Evolutionary conservation across 345 rosid species (phyloP), one percentile per base, ranked within the genome.

Genomic region (Citrus cavaleriei): DNA sequence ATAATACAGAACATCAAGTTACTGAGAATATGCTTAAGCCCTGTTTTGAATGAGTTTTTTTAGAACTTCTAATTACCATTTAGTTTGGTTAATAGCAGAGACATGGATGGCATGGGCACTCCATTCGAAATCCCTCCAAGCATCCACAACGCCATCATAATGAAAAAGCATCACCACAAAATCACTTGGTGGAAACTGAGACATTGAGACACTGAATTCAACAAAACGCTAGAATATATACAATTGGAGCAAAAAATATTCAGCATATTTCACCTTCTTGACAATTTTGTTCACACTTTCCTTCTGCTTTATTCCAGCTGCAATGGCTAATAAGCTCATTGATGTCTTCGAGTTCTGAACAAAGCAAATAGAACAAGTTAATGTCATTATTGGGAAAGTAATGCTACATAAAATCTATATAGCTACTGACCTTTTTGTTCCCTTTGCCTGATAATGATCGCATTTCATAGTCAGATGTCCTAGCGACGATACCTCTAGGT

Each of bases 161-260:
- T 94, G 98, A 77, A 94, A 94, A 74, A 93, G 82, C 97, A 93
- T 93, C 79, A 91, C 86, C 22, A 79, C 81, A 13, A 94, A 93
- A 74, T 87, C 90, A 75, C 79, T 87, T 61, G 82, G 80, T 5
- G 84, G 79, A 77, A 94, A 94, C 97, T 94, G 92, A 3, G 35
- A 82, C 54, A 37, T 32, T 22, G 10, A 70, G 72, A 76, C 13
- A 73, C 40, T 59, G 74, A 7, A 66, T 64, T 42, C 65, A 70
- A 62, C 34, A 8, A 60, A 25, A 51, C 58, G 55, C 32, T 60
- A 59, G 18, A 38, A 58, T 1, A 49, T 66, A 67, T 14, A 46
- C 22, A 27, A 61, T 28, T 28, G 46, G 27, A 2, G 7, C 8
- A 12, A 8, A 16, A 49, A 19, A 49, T 42, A 58, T 32, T 46